phyloP scores from a whole-genome alignment of 768 basidiomycete species.

The Trametes gibbosa region DNA sequence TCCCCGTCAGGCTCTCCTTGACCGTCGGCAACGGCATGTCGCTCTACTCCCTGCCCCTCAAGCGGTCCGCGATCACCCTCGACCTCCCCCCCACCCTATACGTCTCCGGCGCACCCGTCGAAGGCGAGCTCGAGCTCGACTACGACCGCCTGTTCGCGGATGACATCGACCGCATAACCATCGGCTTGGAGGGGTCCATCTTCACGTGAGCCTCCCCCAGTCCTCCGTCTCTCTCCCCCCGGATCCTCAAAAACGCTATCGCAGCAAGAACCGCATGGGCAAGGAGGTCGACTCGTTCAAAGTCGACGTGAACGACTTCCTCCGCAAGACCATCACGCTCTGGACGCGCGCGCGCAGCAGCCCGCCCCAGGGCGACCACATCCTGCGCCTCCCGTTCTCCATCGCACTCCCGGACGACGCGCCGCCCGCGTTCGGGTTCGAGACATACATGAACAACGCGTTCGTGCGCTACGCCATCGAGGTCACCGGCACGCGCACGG shows the following conservation, averaged over 20 bases:
- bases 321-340: conserved; percentile 14
- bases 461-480: conserved; percentile 23
- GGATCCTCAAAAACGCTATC: not conserved
- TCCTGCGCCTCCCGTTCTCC: conserved; percentile 22
- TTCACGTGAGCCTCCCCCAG: conserved; percentile 17
- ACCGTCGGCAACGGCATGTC: not conserved
- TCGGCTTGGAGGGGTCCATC: conserved; percentile 23
- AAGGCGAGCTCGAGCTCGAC: conserved; percentile 21
- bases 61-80: conserved; percentile 16
- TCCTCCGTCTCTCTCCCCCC: not conserved
- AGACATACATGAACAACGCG: conserved; percentile 9
- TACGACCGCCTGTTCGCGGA: conserved; percentile 14
- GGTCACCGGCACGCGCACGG: conserved; percentile 19
- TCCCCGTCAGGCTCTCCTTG: not conserved
- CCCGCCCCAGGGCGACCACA: conserved; percentile 14
- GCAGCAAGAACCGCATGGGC: conserved; percentile 3
- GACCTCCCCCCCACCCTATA: conserved; percentile 11
- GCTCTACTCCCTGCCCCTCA: conserved; percentile 7
- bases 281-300: conserved; percentile 1
- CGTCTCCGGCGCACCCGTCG: conserved; percentile 16
- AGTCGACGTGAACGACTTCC: conserved; percentile 8
- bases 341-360: conserved; percentile 15
- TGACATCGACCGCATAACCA: conserved; percentile 21
- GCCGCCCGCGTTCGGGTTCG: conserved; percentile 23
- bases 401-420: conserved; percentile 16